Percentiles rank a stretch among this genome's conserved stretches.
Evolutionary conservation across 441 rosid species (phyloP).

Genomic region (Populus tomentosa): DNA sequence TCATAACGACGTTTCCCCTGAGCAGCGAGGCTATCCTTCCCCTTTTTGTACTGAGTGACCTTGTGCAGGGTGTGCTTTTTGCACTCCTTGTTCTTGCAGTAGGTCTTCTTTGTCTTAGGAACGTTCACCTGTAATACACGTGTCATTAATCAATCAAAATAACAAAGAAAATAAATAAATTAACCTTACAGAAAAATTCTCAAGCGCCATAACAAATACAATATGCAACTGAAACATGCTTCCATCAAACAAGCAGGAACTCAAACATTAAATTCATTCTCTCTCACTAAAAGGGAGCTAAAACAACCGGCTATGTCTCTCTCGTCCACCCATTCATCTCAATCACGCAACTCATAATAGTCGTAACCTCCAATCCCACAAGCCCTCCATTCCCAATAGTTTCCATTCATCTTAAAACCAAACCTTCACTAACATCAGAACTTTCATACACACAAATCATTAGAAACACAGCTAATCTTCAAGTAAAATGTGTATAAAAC

Average conservation of each 20-base stretch:
- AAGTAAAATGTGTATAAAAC: not conserved
- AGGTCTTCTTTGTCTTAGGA: slow-evolving; percentile 70
- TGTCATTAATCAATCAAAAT: not conserved
- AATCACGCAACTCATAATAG: not conserved
- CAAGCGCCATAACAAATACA: slow-evolving; percentile 3
- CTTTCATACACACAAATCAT: not conserved
- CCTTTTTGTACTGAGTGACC: slow-evolving; percentile 75
- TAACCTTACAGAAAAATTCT: not conserved
- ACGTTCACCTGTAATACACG: slow-evolving; percentile 43
- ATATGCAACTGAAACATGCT: not conserved
- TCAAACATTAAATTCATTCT: not conserved
- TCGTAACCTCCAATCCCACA: not conserved
- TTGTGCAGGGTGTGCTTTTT: slow-evolving; percentile 72
- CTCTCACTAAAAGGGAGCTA: not conserved
- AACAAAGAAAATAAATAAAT: not conserved
- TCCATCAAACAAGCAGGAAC: not conserved
- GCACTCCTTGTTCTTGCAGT: slow-evolving; percentile 71
- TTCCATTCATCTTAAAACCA: not conserved
- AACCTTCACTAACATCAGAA: not conserved
- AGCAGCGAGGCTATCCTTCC: slow-evolving; percentile 48
- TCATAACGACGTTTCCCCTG: slow-evolving; percentile 8
- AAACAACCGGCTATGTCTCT: not conserved
- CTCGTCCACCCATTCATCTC: too few species aligned
- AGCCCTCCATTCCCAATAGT: not conserved
- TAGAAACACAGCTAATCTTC: not conserved